Conservation (phyloP, 2,329 filamentous ascomycete genomes). For the Penicillium sp. region DNA sequence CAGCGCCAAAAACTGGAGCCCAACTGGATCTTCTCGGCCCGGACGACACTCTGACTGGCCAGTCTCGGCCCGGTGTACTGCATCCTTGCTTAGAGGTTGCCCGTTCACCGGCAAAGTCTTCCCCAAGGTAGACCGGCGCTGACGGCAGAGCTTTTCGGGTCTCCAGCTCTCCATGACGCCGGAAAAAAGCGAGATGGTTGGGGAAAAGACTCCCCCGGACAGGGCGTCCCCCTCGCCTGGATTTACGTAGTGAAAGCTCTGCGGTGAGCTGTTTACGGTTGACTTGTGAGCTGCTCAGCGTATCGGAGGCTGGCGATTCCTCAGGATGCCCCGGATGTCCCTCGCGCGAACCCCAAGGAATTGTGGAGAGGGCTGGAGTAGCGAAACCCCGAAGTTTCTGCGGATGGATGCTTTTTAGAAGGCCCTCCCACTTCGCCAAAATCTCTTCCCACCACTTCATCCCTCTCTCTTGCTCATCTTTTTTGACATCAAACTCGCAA, state of each 20-base stretch:
- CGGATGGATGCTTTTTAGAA: conserved; percentile 18
- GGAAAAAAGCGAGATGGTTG: conserved; percentile 23
- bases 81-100: neutral
- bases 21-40: neutral
- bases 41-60: neutral
- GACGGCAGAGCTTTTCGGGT: conserved; percentile 33
- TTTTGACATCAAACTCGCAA: conserved; percentile 7
- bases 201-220: conserved; percentile 41
- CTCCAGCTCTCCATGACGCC: conserved; percentile 17
- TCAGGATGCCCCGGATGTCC: conserved; percentile 36
- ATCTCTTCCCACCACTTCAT: conserved; percentile 9
- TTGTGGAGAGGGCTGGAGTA: conserved; percentile 34
- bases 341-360: conserved; percentile 25
- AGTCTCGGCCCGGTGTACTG: neutral
- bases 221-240: conserved; percentile 19
- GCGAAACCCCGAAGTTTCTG: conserved; percentile 24
- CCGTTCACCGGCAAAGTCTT: conserved; percentile 21
- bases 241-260: conserved; percentile 11
- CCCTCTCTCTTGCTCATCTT: conserved; percentile 13
- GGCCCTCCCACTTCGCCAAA: conserved; percentile 16
- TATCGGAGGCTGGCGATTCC: conserved; percentile 25
- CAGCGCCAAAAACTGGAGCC: neutral
- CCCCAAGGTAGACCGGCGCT: conserved; percentile 7
- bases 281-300: conserved; percentile 13
- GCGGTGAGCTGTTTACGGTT: conserved; percentile 22